A percentile compares a stretch with the other conserved stretches of the same genome.
phyloP scores from a whole-genome alignment of 139 green algal species.

The Gonium pectorale region DNA sequence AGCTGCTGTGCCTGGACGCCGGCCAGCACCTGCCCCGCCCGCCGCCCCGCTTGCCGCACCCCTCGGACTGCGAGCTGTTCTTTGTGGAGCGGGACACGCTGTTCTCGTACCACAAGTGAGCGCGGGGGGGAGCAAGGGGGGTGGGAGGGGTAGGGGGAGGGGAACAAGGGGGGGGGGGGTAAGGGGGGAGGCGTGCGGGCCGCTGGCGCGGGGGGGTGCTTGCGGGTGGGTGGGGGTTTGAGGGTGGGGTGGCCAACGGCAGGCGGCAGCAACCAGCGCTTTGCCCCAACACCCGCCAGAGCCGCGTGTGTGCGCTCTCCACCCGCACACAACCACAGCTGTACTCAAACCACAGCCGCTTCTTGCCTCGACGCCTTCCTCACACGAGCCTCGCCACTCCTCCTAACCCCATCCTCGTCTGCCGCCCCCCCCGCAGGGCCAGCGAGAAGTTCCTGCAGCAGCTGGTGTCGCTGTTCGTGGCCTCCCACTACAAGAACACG shows the following conservation, averaged over 20 bases:
- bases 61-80: conserved; percentile 95
- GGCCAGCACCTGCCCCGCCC: conserved; percentile 81
- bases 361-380: no score
- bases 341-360: no score
- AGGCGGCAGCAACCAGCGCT: no score
- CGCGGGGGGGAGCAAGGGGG: neutral
- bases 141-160: neutral
- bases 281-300: no score
- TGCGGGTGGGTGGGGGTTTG: no score
- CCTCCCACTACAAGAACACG: conserved; percentile 98
- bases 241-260: no score
- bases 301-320: no score
- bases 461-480: conserved; percentile 94
- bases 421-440: neutral
- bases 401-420: neutral
- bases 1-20: conserved; percentile 95
- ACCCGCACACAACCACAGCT: no score
- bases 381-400: no score
- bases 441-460: conserved; percentile 74
- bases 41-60: conserved; percentile 87
- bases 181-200: no score
- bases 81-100: conserved; percentile 97
- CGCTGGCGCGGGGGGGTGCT: no score
- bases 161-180: neutral
- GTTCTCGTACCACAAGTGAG: conserved; percentile 94